A percentile compares a stretch with the other conserved stretches of the same genome.
Conservation (phyloP, 139 green algal species). For the Chlamydomonas eustigma region DNA sequence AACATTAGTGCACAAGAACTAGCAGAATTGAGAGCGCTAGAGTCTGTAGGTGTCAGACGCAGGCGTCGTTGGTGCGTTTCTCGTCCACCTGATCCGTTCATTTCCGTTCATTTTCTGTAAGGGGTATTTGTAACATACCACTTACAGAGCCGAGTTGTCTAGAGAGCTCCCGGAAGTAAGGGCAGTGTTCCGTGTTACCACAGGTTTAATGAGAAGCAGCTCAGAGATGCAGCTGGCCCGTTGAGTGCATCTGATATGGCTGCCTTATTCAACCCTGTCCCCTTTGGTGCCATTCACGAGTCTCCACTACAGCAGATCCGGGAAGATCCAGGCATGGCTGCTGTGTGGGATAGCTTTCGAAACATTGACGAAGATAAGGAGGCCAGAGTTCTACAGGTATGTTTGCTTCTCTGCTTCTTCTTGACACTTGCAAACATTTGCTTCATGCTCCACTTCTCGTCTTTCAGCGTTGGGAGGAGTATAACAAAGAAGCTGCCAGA, state of each 20-base stretch:
- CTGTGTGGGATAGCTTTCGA: constrained; percentile 39
- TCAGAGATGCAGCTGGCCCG: constrained; percentile 18
- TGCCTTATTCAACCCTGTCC: constrained; percentile 45
- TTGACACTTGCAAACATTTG: neutral
- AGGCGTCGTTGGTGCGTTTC: constrained; percentile 8
- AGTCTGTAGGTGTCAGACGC: constrained; percentile 25
- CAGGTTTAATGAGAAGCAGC: constrained; percentile 32
- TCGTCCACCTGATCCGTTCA: too few species aligned
- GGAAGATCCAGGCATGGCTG: neutral
- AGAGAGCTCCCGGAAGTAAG: too few species aligned
- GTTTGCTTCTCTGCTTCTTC: neutral
- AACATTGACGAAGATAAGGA: constrained; percentile 52
- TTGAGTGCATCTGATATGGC: constrained; percentile 34
- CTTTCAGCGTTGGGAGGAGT: constrained; percentile 37
- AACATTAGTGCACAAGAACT: constrained; percentile 15
- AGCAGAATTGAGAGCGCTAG: constrained; percentile 32
- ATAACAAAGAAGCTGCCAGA: constrained; percentile 16
- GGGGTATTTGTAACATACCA: too few species aligned
- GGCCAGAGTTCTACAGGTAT: constrained; percentile 45
- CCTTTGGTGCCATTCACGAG: constrained; percentile 34
- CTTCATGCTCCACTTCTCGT: too few species aligned
- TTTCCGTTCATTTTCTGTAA: too few species aligned
- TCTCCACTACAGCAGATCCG: constrained; percentile 15
- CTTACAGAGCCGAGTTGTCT: too few species aligned
- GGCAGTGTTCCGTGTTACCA: too few species aligned